Conservation (phyloP, 106 monocot genomes). For the Dendrobium catenatum region DNA sequence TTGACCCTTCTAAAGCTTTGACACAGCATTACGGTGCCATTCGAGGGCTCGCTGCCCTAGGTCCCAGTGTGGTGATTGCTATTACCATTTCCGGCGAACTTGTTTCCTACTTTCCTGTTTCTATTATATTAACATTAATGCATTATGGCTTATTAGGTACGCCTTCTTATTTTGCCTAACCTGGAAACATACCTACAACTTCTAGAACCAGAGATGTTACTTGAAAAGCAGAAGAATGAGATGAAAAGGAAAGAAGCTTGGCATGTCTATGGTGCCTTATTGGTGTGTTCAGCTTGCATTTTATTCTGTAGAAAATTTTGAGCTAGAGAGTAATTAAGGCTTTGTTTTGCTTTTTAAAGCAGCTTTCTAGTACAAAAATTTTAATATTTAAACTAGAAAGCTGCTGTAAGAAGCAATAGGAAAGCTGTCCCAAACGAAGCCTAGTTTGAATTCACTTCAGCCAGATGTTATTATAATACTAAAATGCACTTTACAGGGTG, state of each 20-base stretch:
- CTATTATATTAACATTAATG: slow-evolving; percentile 6
- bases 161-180: slow-evolving; percentile 87
- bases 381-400: too few relatives aligned
- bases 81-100: not conserved
- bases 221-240: slow-evolving; percentile 97
- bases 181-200: slow-evolving; percentile 89
- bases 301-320: not conserved
- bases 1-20: slow-evolving; percentile 86
- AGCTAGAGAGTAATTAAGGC: not conserved
- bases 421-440: too few relatives aligned
- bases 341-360: too few relatives aligned
- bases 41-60: slow-evolving; percentile 84
- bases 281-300: slow-evolving; percentile 39
- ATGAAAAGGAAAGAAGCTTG: slow-evolving; percentile 96
- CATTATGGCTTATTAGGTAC: slow-evolving; percentile 41
- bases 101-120: slow-evolving; percentile 1
- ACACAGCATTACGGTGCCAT: slow-evolving; percentile 98
- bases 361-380: too few relatives aligned
- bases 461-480: not conserved
- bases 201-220: slow-evolving; percentile 85
- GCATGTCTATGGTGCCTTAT: slow-evolving; percentile 92
- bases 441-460: not conserved
- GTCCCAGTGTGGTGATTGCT: slow-evolving; percentile 69
- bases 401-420: too few relatives aligned
- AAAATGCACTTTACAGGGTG: slow-evolving; percentile 53